phyloP scores from a whole-genome alignment of 2,329 filamentous ascomycete genomes.

The Phaeophleospora eucalypticola region DNA sequence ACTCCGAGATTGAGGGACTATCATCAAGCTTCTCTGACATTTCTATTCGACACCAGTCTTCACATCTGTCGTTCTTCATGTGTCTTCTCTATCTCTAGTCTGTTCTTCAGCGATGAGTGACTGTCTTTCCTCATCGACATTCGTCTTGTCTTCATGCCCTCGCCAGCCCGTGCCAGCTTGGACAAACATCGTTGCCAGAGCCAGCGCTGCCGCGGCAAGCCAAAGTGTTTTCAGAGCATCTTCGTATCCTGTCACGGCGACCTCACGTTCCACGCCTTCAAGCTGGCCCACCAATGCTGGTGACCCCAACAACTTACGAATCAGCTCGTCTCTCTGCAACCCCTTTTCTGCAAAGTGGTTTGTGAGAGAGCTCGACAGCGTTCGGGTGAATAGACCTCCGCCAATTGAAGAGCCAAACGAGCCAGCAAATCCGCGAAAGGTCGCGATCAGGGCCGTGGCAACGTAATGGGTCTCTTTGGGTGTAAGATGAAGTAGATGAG shows the following conservation, averaged over 20 bases:
- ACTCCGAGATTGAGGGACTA: too few relatives aligned
- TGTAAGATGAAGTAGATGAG: slow-evolving; percentile 72
- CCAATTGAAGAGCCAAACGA: slow-evolving; percentile 77
- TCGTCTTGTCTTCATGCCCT: slow-evolving; percentile 4
- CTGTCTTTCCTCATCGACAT: slow-evolving; percentile 5
- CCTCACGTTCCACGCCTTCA: slow-evolving; percentile 45
- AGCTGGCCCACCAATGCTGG: slow-evolving; percentile 53
- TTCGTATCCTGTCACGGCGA: slow-evolving; percentile 54
- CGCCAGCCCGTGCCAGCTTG: slow-evolving; percentile 58
- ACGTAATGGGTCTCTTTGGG: slow-evolving; percentile 65
- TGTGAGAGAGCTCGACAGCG: slow-evolving; percentile 54
- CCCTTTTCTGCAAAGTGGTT: slow-evolving; percentile 51
- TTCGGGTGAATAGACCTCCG: slow-evolving; percentile 67
- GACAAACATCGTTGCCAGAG: slow-evolving; percentile 46
- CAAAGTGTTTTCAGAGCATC: slow-evolving; percentile 53
- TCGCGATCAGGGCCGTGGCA: slow-evolving; percentile 69
- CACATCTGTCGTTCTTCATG: neutral
- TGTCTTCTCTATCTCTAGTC: slow-evolving; percentile 7
- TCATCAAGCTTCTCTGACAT: too few relatives aligned
- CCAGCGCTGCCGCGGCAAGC: slow-evolving; percentile 48
- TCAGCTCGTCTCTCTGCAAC: slow-evolving; percentile 42
- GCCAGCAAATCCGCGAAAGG: slow-evolving; percentile 76
- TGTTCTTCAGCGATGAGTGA: slow-evolving; percentile 35
- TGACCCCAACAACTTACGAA: slow-evolving; percentile 55
- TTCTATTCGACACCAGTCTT: too few relatives aligned